These are phyloP conservation scores for Tetrahymena malaccensis DNA, from an alignment of 73 alveolate genomes.

Conservation along the genomic window DNA sequence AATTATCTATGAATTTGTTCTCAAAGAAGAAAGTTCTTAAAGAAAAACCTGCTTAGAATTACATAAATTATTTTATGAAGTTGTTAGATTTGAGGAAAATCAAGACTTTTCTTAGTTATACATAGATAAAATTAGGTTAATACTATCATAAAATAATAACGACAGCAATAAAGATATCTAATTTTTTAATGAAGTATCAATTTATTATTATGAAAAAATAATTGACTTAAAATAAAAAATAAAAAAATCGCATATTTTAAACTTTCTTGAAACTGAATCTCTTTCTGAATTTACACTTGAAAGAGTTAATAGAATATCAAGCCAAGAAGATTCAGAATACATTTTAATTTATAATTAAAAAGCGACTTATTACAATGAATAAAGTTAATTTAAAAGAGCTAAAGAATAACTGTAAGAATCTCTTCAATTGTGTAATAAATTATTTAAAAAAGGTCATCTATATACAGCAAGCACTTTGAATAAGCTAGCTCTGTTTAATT, in stretches of 20 bases:
- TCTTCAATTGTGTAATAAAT: too few relatives aligned
- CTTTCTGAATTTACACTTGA: too few relatives aligned
- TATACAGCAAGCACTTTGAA: neutral
- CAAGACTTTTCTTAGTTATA: neutral
- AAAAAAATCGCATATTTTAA: neutral
- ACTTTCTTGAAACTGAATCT: too few relatives aligned
- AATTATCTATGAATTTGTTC: neutral
- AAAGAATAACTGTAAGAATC: neutral
- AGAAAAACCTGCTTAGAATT: neutral
- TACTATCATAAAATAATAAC: too few relatives aligned
- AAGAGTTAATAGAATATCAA: too few relatives aligned
- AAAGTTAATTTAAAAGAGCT: neutral
- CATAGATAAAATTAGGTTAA: neutral
- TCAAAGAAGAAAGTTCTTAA: neutral
- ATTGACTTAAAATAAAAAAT: neutral
- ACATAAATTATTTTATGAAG: neutral
- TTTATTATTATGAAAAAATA: too few relatives aligned
- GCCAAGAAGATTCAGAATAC: neutral
- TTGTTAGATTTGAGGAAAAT: neutral
- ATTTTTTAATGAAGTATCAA: neutral
- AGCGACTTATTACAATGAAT: neutral
- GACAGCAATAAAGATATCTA: neutral
- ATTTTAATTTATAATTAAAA: too few relatives aligned
- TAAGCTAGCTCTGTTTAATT: neutral
- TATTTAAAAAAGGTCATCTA: neutral